Percentiles rank a stretch among this genome's conserved stretches.
phyloP scores from a whole-genome alignment of 805 yeast genomes.

The Candida krabiensis region DNA sequence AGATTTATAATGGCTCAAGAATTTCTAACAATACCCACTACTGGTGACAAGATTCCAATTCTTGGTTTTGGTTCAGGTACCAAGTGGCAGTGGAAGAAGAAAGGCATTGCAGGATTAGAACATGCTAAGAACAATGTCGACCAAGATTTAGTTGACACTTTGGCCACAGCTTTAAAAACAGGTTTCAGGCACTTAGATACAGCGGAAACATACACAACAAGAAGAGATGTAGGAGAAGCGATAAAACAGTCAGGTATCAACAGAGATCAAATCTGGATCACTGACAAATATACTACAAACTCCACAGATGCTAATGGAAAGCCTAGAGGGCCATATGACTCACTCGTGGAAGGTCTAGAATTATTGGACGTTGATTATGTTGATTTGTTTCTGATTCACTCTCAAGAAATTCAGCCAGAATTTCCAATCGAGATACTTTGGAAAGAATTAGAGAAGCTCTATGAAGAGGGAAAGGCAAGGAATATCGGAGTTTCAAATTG shows the following conservation, averaged over 20 bases:
- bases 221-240: constrained; percentile 59
- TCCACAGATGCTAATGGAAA: constrained; percentile 32
- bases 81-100: constrained; percentile 47
- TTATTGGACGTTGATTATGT: constrained; percentile 51
- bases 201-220: constrained; percentile 63
- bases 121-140: constrained; percentile 19
- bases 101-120: constrained; percentile 20
- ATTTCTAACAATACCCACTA: constrained; percentile 3
- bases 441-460: constrained; percentile 46
- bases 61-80: constrained; percentile 56
- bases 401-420: constrained; percentile 45
- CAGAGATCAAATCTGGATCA: constrained; percentile 53
- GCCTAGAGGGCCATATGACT: constrained; percentile 43
- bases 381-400: constrained; percentile 62
- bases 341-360: constrained; percentile 45
- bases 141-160: constrained; percentile 44
- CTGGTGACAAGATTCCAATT: constrained; percentile 18
- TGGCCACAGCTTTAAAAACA: constrained; percentile 44
- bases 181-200: constrained; percentile 65
- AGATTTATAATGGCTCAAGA: too few species aligned
- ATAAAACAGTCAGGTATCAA: constrained; percentile 38
- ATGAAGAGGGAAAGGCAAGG: constrained; percentile 52
- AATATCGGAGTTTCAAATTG: constrained; percentile 55
- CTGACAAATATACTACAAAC: constrained; percentile 52
- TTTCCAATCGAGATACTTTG: constrained; percentile 45